These are phyloP conservation scores for Fusarium sp. DNA, from an alignment of 2,329 filamentous ascomycete genomes.

Conservation along the genomic window DNA sequence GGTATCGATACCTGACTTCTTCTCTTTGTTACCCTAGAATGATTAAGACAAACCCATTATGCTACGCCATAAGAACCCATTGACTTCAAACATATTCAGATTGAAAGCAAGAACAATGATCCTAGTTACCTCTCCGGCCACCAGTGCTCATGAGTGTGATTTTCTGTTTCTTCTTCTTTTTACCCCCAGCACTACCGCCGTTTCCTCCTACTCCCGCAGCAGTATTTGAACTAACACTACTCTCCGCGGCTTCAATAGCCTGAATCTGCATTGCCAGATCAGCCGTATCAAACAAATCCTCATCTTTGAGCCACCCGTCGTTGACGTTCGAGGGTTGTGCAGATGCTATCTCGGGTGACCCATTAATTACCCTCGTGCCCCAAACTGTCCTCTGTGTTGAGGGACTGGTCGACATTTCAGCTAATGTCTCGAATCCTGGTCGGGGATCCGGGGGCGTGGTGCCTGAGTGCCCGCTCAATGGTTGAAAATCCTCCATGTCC, in stretches of 20 bases:
- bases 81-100: background rate
- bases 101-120: constrained; percentile 6
- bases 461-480: constrained; percentile 63
- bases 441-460: constrained; percentile 68
- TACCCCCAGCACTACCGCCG: constrained; percentile 55
- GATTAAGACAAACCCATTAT: constrained; percentile 1
- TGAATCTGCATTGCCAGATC: constrained; percentile 72
- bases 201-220: constrained; percentile 29
- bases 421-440: constrained; percentile 74
- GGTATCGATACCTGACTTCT: background rate
- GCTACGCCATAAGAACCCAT: background rate
- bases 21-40: constrained; percentile 6
- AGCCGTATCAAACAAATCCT: constrained; percentile 74
- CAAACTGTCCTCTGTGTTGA: constrained; percentile 84
- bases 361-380: constrained; percentile 81
- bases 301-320: constrained; percentile 89
- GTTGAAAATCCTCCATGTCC: constrained; percentile 73
- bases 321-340: constrained; percentile 54
- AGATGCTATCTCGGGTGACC: constrained; percentile 66
- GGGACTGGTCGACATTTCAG: constrained; percentile 85
- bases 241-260: constrained; percentile 59
- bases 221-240: constrained; percentile 33
- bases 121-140: constrained; percentile 60
- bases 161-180: constrained; percentile 78
- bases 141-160: constrained; percentile 79